Evolutionary conservation across 345 rosid genomes (phyloP).

Genomic region (Viola odorata): DNA sequence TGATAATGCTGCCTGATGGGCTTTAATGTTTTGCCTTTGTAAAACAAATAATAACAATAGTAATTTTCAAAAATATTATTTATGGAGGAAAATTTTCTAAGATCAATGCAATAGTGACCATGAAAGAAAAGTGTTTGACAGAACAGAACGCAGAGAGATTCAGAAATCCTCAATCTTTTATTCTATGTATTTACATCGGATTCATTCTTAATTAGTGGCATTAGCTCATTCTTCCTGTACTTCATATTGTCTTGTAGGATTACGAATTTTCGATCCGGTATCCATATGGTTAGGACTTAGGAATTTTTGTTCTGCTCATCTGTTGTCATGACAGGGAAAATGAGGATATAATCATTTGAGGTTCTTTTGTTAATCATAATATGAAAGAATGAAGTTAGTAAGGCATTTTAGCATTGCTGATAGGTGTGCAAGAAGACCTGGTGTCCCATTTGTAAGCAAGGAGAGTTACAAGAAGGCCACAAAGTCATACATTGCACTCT

Average conservation of each 20-base stretch:
- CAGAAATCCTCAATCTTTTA: background rate
- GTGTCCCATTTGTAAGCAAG: constrained; percentile 89
- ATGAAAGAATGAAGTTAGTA: constrained; percentile 1
- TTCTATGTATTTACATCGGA: background rate
- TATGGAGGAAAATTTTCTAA: background rate
- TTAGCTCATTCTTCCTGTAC: background rate
- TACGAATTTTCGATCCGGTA: background rate
- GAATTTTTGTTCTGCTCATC: background rate
- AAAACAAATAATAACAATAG: too few relatives aligned
- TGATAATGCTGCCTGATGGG: too few relatives aligned
- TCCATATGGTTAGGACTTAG: background rate
- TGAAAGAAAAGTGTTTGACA: background rate
- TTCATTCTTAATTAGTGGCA: background rate
- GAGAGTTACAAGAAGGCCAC: constrained; percentile 61
- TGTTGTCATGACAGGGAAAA: background rate
- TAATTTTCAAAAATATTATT: too few relatives aligned
- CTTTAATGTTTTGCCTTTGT: too few relatives aligned
- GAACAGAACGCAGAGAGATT: background rate
- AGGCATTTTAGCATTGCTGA: constrained; percentile 20
- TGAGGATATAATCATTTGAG: background rate
- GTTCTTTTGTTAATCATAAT: background rate
- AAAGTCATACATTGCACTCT: constrained; percentile 47
- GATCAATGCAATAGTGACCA: background rate
- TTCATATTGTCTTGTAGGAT: background rate
- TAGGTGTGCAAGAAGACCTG: constrained; percentile 52